Evolutionary conservation across 305 asterid genomes (phyloP).

Genomic region (Fraxinus sp.): DNA sequence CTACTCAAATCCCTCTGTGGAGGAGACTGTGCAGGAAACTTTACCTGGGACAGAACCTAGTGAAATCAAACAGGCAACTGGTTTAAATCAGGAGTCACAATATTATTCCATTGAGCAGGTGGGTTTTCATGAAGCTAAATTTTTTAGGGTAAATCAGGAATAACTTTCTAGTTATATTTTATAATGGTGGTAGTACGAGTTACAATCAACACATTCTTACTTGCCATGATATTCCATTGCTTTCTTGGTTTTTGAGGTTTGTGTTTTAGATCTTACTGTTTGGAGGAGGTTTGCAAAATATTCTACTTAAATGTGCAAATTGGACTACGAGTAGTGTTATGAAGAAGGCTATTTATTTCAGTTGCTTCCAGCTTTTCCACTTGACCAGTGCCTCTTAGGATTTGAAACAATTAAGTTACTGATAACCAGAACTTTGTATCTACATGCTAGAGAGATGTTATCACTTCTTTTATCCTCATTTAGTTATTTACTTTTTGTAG

Average conservation of each 20-base stretch:
- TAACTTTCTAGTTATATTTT: constrained; percentile 12
- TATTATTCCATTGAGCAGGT: constrained; percentile 54
- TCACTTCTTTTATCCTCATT: not conserved
- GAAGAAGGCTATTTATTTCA: not conserved
- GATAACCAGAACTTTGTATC: not conserved
- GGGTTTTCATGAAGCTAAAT: constrained; percentile 34
- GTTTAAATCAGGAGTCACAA: constrained; percentile 67
- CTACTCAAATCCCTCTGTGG: constrained; percentile 32
- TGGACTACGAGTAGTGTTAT: not conserved
- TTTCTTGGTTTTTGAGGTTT: not conserved
- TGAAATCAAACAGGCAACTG: constrained; percentile 69
- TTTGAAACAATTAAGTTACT: not conserved
- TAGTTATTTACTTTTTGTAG: not conserved
- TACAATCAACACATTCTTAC: not conserved
- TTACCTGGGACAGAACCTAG: constrained; percentile 31
- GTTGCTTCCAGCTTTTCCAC: constrained; percentile 6
- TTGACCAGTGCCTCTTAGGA: constrained; percentile 11
- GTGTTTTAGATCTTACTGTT: not conserved
- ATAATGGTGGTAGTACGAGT: constrained; percentile 14
- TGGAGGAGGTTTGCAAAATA: not conserved
- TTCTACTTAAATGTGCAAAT: not conserved
- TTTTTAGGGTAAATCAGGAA: constrained; percentile 3
- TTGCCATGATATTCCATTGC: not conserved
- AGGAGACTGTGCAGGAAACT: constrained; percentile 43
- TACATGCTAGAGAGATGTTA: not conserved